A percentile compares a stretch with the other conserved stretches of the same genome.
Evolutionary conservation across 2,329 filamentous ascomycete genomes (phyloP).

Genomic region (Aspergillus vadensis): DNA sequence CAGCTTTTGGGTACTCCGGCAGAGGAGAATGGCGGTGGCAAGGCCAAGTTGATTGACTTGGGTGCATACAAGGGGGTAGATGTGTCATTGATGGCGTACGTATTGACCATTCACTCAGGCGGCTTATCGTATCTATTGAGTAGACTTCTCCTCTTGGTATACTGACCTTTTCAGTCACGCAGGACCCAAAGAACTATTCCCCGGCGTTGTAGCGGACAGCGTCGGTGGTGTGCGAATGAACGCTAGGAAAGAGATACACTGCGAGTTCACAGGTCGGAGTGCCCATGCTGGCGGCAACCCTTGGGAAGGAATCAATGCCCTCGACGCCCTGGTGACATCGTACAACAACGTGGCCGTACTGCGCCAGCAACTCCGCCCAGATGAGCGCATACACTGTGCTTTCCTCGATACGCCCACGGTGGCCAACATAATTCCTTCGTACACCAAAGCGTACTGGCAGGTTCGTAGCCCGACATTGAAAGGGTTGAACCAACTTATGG

Average conservation of each 20-base stretch:
- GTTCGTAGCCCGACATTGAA: slow-evolving; percentile 49
- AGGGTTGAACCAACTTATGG: slow-evolving; percentile 39
- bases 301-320: slow-evolving; percentile 62
- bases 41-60: slow-evolving; percentile 45
- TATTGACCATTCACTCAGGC: not conserved
- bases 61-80: slow-evolving; percentile 47
- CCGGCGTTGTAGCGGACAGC: slow-evolving; percentile 24
- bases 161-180: slow-evolving; percentile 25
- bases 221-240: slow-evolving; percentile 35
- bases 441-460: slow-evolving; percentile 49
- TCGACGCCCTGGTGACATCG: slow-evolving; percentile 57
- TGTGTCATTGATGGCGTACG: slow-evolving; percentile 49
- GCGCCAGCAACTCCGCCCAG: slow-evolving; percentile 58
- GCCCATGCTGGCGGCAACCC: slow-evolving; percentile 61
- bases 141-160: no score
- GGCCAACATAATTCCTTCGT: slow-evolving; percentile 60
- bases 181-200: slow-evolving; percentile 29
- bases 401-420: slow-evolving; percentile 57
- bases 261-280: slow-evolving; percentile 53
- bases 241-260: slow-evolving; percentile 38
- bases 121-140: no score
- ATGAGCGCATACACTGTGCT: slow-evolving; percentile 56
- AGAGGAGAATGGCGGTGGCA: slow-evolving; percentile 44
- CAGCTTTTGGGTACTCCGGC: slow-evolving; percentile 44
- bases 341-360: slow-evolving; percentile 53